Conservation (phyloP, 306 rosid genomes). For the Quillaja saponaria region DNA sequence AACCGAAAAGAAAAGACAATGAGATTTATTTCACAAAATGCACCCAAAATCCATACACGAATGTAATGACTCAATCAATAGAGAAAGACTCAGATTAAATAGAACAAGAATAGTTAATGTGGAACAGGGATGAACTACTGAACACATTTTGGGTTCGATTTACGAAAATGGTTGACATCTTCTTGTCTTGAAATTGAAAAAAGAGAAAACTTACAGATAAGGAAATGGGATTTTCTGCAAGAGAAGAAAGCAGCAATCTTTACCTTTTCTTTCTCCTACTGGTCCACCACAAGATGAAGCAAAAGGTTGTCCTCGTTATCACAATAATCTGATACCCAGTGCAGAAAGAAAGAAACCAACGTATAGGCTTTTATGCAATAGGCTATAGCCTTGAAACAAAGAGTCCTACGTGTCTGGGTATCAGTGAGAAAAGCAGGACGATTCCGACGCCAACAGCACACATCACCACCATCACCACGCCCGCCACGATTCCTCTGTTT, state of each 20-base stretch:
- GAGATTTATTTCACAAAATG: no score
- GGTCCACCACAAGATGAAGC: conserved; percentile 46
- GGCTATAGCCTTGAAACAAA: neutral
- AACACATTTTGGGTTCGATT: no score
- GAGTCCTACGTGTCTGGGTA: neutral
- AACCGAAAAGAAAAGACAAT: neutral
- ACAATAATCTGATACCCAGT: neutral
- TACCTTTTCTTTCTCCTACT: conserved; percentile 26
- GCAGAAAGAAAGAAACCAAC: neutral
- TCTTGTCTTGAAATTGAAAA: conserved; percentile 1
- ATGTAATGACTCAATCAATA: no score
- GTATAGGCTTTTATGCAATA: neutral
- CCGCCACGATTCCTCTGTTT: conserved; percentile 14
- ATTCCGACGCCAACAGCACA: conserved; percentile 3
- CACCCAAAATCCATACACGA: no score
- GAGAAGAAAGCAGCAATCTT: conserved; percentile 42
- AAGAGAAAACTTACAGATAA: conserved; percentile 35
- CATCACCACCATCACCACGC: conserved; percentile 3
- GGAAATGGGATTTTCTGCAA: conserved; percentile 40
- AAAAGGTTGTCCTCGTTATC: conserved; percentile 45
- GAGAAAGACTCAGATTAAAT: no score
- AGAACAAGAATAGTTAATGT: no score
- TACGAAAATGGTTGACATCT: no score
- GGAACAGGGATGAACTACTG: no score
- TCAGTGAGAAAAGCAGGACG: conserved; percentile 2